Percentiles rank a stretch among this genome's conserved stretches.
Evolutionary conservation across 1,284 basidiomycete species (phyloP).

Genomic region (Thelephora terrestris): DNA sequence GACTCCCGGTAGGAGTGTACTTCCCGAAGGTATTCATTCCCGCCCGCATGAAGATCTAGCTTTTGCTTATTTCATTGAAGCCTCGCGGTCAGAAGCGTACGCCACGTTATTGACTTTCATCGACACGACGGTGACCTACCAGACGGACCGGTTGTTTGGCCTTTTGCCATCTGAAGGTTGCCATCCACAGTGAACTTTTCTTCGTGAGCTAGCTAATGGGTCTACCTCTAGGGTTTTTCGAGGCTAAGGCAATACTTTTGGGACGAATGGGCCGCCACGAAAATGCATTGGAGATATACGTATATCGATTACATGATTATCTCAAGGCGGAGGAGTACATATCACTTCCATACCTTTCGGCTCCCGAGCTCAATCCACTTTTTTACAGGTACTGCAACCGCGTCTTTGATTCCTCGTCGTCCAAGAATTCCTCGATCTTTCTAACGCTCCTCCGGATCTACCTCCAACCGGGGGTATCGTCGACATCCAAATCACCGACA

Average conservation of each 20-base stretch:
- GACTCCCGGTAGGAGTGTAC: constrained; percentile 38
- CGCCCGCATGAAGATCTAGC: not conserved
- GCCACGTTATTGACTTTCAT: constrained; percentile 72
- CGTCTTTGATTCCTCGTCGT: constrained; percentile 52
- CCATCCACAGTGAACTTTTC: constrained; percentile 7
- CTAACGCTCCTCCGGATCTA: constrained; percentile 82
- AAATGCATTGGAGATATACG: constrained; percentile 88
- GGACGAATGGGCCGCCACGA: constrained; percentile 89
- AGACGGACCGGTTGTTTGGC: constrained; percentile 72
- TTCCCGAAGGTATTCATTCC: constrained; percentile 37
- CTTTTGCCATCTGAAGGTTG: constrained; percentile 67
- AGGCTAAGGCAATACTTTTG: constrained; percentile 84
- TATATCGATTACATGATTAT: constrained; percentile 76
- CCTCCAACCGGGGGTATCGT: constrained; percentile 52
- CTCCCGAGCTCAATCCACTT: constrained; percentile 2
- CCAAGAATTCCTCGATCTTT: constrained; percentile 59
- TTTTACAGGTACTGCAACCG: constrained; percentile 73
- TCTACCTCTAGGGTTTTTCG: constrained; percentile 53
- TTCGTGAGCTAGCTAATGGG: not conserved
- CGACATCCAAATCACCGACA: constrained; percentile 23
- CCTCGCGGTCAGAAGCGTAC: constrained; percentile 40
- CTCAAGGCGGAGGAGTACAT: constrained; percentile 79
- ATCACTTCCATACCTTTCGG: constrained; percentile 4
- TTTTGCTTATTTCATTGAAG: constrained; percentile 20
- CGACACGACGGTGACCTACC: constrained; percentile 61